phyloP scores from a whole-genome alignment of 2,329 filamentous ascomycete species.

The Fusarium sulawesiense region DNA sequence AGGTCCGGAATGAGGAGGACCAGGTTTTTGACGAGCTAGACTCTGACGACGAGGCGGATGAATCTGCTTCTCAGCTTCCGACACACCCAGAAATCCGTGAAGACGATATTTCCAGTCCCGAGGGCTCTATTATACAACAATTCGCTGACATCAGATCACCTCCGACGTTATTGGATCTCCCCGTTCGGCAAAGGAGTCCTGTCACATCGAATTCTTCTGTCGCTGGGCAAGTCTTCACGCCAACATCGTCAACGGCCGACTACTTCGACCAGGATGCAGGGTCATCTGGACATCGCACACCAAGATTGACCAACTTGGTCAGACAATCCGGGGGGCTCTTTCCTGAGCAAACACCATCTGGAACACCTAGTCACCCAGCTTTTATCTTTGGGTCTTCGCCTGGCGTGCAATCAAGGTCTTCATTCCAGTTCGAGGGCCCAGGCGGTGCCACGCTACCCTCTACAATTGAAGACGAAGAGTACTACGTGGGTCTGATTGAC shows the following conservation, averaged over 20 bases:
- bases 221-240: conserved; percentile 13
- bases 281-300: neutral
- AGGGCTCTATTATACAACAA: neutral
- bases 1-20: neutral
- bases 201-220: conserved; percentile 25
- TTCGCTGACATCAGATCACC: conserved; percentile 9
- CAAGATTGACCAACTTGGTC: neutral
- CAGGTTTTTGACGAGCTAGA: neutral
- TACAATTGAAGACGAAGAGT: conserved; percentile 18
- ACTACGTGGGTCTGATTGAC: conserved; percentile 15
- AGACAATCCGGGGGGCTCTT: neutral
- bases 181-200: conserved; percentile 26
- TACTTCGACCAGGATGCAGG: neutral
- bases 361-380: conserved; percentile 1
- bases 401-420: conserved; percentile 5
- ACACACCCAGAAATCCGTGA: conserved; percentile 9
- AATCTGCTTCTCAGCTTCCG: neutral
- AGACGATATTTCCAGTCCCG: conserved; percentile 4
- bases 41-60: neutral
- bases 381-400: conserved; percentile 38
- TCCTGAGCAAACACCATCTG: neutral
- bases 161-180: conserved; percentile 5
- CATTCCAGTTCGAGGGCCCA: conserved; percentile 20
- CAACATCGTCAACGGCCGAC: conserved; percentile 6
- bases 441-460: neutral